Percentiles rank a stretch among this genome's conserved stretches.
These are phyloP conservation scores for Exobasidium cylindrosporum DNA, from an alignment of 1,284 basidiomycete genomes.

Conservation along the genomic window DNA sequence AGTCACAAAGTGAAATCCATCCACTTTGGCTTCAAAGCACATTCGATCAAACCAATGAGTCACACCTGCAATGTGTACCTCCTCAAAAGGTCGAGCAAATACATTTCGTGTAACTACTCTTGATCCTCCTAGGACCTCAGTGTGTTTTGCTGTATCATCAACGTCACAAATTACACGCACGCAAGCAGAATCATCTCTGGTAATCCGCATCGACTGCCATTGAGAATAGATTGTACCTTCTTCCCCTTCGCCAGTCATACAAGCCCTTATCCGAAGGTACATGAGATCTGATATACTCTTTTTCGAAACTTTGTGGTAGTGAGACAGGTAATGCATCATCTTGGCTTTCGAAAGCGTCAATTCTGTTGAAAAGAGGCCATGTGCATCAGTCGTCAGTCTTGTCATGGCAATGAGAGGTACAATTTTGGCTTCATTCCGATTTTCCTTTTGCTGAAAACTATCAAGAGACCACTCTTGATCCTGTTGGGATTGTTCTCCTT, in stretches of 20 bases:
- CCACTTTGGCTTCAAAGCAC: conserved; percentile 18
- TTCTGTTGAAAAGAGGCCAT: conserved; percentile 9
- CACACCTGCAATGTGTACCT: conserved; percentile 80
- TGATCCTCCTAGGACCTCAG: conserved; percentile 53
- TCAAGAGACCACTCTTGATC: not conserved
- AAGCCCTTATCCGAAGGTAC: conserved; percentile 17
- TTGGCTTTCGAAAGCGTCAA: conserved; percentile 10
- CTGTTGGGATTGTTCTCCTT: conserved; percentile 16
- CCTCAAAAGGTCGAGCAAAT: conserved; percentile 63
- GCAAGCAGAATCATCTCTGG: conserved; percentile 24
- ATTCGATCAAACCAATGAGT: conserved; percentile 57
- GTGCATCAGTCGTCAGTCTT: conserved; percentile 11
- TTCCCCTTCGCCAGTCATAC: not conserved
- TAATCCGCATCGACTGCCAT: conserved; percentile 14
- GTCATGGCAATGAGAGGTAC: conserved; percentile 1
- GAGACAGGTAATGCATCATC: not conserved
- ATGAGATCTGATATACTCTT: conserved; percentile 7
- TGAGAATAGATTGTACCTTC: not conserved
- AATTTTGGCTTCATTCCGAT: conserved; percentile 24
- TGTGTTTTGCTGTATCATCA: conserved; percentile 82
- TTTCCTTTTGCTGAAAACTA: conserved; percentile 13
- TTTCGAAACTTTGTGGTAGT: not conserved
- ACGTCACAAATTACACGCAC: conserved; percentile 84
- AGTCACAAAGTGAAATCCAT: conserved; percentile 62
- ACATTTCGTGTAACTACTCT: conserved; percentile 58